Evolutionary conservation across 2,329 filamentous ascomycete genomes (phyloP), one percentile per base, ranked within the genome.

Genomic region (Colletotrichum sp.): DNA sequence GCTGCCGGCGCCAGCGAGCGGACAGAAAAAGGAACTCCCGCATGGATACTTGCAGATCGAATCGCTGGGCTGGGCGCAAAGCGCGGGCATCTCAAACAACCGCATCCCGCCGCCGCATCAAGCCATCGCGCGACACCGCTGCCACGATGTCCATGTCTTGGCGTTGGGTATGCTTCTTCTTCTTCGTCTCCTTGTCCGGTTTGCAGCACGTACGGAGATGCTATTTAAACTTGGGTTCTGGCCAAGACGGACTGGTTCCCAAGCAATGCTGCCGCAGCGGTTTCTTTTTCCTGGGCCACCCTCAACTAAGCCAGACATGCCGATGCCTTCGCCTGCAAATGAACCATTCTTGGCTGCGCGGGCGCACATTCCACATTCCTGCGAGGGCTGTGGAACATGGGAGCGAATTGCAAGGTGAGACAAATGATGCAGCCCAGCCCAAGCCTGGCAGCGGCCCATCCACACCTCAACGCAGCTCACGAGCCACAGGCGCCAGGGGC

Each of bases 331-430:
- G 48, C 60, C 57, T 73, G 36, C 39, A 39, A 30, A 69, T 30
- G 55, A 26, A 52, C 30, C 39, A 39, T 63, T 43, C 63, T 70
- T 43, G 30, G 69, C 68, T 61, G 18, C 68, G 69, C 63, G 72
- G 61, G 68, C 72, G 69, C 63, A 72, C 61, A 75, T 75, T 72
- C 68, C 72, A 68, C 52, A 28, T 61, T 61, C 32, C 67, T 72
- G 72, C 57, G 72, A 72, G 24, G 39, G 63, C 34, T 72, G 72
- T 75, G 72, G 72, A 63, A 72, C 68, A 74, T 67, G 63, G 73
- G 39, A 75, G 67, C 71, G 60, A 61, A 75, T 75, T 63, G 65
- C 71, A 72, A 72, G 57, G 55, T 75, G 73, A 75, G 73, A 75
- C 73, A 73, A 24, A 75, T 73, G 69, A 73, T 75, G 73, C 70